phyloP scores from a whole-genome alignment of 2,329 filamentous ascomycete genomes.

The Phoma herbarum region DNA sequence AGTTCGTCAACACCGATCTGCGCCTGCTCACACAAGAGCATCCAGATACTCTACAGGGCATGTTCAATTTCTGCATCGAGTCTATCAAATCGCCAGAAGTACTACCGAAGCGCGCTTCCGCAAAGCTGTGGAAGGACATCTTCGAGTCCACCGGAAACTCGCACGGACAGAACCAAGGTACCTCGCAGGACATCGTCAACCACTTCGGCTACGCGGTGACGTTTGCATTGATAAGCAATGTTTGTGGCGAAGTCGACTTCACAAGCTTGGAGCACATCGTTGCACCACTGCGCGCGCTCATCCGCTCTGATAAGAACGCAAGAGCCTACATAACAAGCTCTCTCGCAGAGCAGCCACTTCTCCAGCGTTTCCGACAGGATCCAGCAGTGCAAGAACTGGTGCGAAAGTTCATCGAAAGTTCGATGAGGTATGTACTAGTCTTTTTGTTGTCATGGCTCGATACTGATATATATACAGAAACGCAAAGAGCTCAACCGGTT shows the following conservation, averaged over 20 bases:
- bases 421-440: constrained; percentile 36
- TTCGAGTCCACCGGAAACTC: constrained; percentile 45
- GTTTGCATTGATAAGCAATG: constrained; percentile 43
- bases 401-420: constrained; percentile 47
- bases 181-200: constrained; percentile 47
- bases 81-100: constrained; percentile 76
- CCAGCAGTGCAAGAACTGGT: constrained; percentile 40
- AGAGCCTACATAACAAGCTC: constrained; percentile 43
- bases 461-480: constrained; percentile 47
- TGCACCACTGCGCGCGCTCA: constrained; percentile 44
- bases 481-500: constrained; percentile 42
- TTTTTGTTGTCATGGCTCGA: not conserved
- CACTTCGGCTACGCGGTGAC: constrained; percentile 46
- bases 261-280: constrained; percentile 47
- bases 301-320: constrained; percentile 44
- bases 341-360: constrained; percentile 40
- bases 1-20: constrained; percentile 68
- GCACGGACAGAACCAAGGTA: constrained; percentile 38
- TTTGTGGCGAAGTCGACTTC: constrained; percentile 49
- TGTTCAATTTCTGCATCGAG: constrained; percentile 76
- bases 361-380: constrained; percentile 43
- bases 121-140: constrained; percentile 72
- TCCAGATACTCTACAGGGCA: constrained; percentile 66
- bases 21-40: constrained; percentile 70
- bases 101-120: constrained; percentile 76